These are phyloP conservation scores for Wickerhamomyces canadensis DNA, from an alignment of 805 yeast species.

Conservation along the genomic window DNA sequence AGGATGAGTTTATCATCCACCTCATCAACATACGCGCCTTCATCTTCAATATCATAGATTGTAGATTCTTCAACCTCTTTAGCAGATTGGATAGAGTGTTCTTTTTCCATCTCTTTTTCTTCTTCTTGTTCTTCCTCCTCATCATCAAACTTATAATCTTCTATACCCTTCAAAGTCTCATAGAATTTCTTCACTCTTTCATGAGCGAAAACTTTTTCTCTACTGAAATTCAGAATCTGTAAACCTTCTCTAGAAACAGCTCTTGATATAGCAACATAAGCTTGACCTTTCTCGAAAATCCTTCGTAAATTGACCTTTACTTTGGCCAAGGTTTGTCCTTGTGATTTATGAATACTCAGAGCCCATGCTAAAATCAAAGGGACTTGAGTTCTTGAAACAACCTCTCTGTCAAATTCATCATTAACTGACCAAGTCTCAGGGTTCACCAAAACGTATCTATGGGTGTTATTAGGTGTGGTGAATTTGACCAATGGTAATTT, in stretches of 20 bases:
- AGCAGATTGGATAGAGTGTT: no score
- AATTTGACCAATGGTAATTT: conserved; percentile 78
- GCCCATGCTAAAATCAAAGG: conserved; percentile 97
- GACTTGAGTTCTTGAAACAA: conserved; percentile 72
- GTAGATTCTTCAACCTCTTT: no score
- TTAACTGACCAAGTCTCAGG: conserved; percentile 81
- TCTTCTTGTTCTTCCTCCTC: background rate
- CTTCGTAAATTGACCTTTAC: conserved; percentile 71
- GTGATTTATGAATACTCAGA: conserved; percentile 90
- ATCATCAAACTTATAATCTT: conserved; percentile 24
- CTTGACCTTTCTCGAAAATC: conserved; percentile 90
- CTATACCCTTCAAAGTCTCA: conserved; percentile 33
- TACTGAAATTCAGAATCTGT: conserved; percentile 72
- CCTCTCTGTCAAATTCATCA: conserved; percentile 60
- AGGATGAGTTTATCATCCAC: no score
- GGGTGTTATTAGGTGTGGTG: conserved; percentile 59
- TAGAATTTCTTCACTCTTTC: conserved; percentile 69
- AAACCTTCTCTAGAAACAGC: conserved; percentile 81
- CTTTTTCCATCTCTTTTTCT: background rate
- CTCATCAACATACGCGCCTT: no score
- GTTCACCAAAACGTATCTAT: conserved; percentile 71
- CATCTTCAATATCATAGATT: no score
- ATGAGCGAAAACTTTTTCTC: conserved; percentile 61
- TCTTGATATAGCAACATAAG: conserved; percentile 91
- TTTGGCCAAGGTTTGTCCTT: conserved; percentile 80